Base-by-base conservation (phyloP, 2,329 filamentous ascomycete species). In the Tothia fuscella region DNA sequence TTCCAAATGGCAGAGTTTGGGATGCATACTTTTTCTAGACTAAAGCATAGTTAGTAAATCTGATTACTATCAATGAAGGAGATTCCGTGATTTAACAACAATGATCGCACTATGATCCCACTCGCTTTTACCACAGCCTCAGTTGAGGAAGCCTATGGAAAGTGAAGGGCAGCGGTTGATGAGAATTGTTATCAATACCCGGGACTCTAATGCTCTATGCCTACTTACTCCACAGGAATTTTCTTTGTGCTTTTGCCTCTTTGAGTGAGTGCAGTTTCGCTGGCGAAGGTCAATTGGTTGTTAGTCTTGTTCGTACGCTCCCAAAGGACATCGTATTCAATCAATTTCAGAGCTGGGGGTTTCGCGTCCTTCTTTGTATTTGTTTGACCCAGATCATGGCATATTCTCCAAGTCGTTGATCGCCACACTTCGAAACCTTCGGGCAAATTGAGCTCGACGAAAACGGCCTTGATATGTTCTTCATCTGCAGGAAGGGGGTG, bases 231-330 rank as follows among this genome's bases (percentile, higher is more conserved):
- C 9, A 9, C 10, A n/a, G 24, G 20, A 6, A 33, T 33, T 38
- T n/a, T 38, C 10, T 12, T 24, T 17, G 35, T 26, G 20, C 71
- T 33, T 9, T 10, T 9, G 21, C 31, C 31, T 19, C 9, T 33
- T 10, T 19, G 13, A 16, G 17, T 16, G n/a, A 17, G 16, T 12
- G 31, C 16, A 7, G 17, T 33, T n/a, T 33, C 21, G n/a, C 17
- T 33, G 16, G 13, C 31, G 9, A 19, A 33, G 31, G 16, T 19
- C 21, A n/a, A 33, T 33, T 20, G 16, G 10, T 9, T 16, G 12
- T 17, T 33, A 16, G 31, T 20, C 31, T 19, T 17, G 31, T 16
- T 19, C 31, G 31, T 33, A 33, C n/a, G 9, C 21, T 33, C 31
- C 9, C 31, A 20, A 33, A 20, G 21, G 31, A n/a, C n/a, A n/a